Base-by-base conservation (phyloP, 2,329 filamentous ascomycete species). In the Colletotrichum lupini region DNA sequence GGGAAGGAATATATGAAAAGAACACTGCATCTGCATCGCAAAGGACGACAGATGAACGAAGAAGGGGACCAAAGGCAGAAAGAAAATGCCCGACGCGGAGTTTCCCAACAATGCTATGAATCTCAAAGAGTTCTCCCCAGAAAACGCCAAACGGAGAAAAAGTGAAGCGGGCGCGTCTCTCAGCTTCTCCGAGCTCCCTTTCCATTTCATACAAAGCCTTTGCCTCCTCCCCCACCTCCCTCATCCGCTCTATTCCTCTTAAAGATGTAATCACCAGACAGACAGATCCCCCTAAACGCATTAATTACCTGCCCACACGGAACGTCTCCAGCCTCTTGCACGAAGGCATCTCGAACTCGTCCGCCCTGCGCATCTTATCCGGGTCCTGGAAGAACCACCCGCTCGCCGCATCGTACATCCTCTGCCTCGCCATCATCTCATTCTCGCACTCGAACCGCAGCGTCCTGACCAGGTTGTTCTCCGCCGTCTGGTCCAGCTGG, bases 361-460 rank as follows among this genome's bases (percentile, higher is more conserved):
- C 83, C 35, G 95, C 95, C 72, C 90, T 83, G 74, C 92, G 89
- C 90, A 97, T 90, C 86, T 95, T 95, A 75, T 92, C 92, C 65
- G 91, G 87, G 78, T 98, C 95, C 68, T 92, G 90, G 81, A 91
- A 95, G 79, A 98, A 95, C 93, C 95, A 98, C 4, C 95, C 95
- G 77, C 93, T 91, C 0, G 95, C 95, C 60, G 94, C 92, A 75
- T 97, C 91, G 75, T 92, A 86, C 82, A 95, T 86, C 75, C 91
- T 87, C 79, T 91, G 88, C 82, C 92, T 89, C 64, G 89, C 85
- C 60, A 88, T 84, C 75, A 90, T 85, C 84, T 99, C 95, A 68
- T 86, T 86, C 75, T 96, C 92, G 83, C 97, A 99, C 79, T 92
- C 88, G 70, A 87, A 86, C 61, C 89, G 89, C 65, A 98, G 83